Percentiles rank a stretch among this genome's conserved stretches.
Conservation (phyloP, 2,329 filamentous ascomycete genomes). For the Fusarium lateritium region DNA sequence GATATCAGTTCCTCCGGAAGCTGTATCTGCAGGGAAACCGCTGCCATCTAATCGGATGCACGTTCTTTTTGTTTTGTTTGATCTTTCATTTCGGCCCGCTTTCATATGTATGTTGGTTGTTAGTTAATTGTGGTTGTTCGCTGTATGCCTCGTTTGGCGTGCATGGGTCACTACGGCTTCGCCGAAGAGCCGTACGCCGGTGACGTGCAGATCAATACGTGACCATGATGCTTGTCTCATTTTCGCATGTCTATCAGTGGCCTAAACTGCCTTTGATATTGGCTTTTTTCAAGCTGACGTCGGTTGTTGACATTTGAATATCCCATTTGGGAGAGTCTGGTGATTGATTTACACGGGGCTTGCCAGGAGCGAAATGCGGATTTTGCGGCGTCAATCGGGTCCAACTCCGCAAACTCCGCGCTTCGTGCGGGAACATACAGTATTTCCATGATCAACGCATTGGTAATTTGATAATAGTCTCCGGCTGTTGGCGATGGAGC, state of each 20-base stretch:
- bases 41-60: background rate
- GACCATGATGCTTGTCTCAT: constrained; percentile 12
- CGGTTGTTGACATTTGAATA: background rate
- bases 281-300: constrained; percentile 11
- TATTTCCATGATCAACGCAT: background rate
- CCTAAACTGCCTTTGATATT: constrained; percentile 4
- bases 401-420: constrained; percentile 25
- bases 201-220: constrained; percentile 22
- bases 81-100: background rate
- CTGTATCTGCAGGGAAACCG: no score
- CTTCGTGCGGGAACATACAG: background rate
- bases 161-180: constrained; percentile 28
- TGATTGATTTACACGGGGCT: constrained; percentile 1
- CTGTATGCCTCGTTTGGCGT: constrained; percentile 13
- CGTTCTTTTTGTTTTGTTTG: background rate
- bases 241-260: constrained; percentile 7
- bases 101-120: background rate
- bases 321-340: constrained; percentile 1
- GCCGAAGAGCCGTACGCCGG: constrained; percentile 22
- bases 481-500: constrained; percentile 2
- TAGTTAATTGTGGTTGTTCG: background rate
- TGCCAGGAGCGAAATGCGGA: background rate
- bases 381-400: constrained; percentile 9
- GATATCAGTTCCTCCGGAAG: background rate
- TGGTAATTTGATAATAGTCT: constrained; percentile 1